Evolutionary conservation across 306 rosid species (phyloP).

Genomic region (Medicago lupulina): DNA sequence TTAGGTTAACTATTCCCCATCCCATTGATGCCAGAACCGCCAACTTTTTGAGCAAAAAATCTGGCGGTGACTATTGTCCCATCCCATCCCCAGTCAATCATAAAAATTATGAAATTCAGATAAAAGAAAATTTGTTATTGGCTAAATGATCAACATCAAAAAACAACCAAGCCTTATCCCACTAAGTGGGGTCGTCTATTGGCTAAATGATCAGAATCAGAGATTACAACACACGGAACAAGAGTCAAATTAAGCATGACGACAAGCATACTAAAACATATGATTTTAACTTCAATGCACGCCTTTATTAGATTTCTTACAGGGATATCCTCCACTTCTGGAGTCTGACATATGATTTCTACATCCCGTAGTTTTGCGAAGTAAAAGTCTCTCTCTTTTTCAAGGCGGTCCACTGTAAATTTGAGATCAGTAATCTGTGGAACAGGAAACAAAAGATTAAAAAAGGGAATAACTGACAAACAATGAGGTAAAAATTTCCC

Average conservation of each 20-base stretch:
- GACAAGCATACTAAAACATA: neutral
- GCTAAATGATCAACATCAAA: neutral
- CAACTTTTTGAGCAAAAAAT: conserved; percentile 20
- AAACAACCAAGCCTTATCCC: too few relatives aligned
- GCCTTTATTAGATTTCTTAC: conserved; percentile 55
- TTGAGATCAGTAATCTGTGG: conserved; percentile 77
- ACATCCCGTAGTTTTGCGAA: conserved; percentile 85
- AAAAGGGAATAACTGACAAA: conserved; percentile 20
- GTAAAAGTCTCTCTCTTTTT: conserved; percentile 91
- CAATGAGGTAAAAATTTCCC: neutral
- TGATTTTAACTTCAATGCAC: conserved; percentile 15
- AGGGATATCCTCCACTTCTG: conserved; percentile 64
- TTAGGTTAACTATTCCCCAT: conserved; percentile 18
- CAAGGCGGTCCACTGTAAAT: conserved; percentile 70
- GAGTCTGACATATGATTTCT: conserved; percentile 83
- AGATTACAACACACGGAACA: conserved; percentile 1
- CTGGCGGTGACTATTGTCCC: too few relatives aligned
- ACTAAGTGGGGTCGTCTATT: neutral
- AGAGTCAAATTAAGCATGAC: conserved; percentile 4
- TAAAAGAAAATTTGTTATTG: conserved; percentile 2
- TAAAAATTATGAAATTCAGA: neutral
- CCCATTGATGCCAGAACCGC: conserved; percentile 13
- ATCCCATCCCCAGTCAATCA: neutral
- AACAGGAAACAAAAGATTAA: conserved; percentile 31
- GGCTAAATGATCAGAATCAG: conserved; percentile 10